phyloP scores from a whole-genome alignment of 805 yeast species.

The Wickerhamiella lipophila region DNA sequence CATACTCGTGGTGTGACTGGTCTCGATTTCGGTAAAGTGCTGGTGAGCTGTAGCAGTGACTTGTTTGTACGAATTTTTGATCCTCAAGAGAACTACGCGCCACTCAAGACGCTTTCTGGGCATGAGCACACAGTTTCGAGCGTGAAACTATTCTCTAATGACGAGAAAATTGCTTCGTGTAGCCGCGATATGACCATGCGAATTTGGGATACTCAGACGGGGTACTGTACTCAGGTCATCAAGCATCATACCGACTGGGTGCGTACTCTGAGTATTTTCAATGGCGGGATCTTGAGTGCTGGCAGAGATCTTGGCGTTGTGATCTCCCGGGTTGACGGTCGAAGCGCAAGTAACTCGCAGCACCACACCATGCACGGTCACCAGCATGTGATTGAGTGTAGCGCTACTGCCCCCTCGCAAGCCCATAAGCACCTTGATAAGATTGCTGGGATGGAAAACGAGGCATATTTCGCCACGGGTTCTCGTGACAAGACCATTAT shows the following conservation, averaged over 20 bases:
- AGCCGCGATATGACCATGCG: constrained; percentile 86
- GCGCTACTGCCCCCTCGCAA: constrained; percentile 47
- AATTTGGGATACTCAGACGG: constrained; percentile 57
- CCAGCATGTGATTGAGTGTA: constrained; percentile 68
- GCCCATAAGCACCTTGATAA: constrained; percentile 40
- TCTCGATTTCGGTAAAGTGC: constrained; percentile 39
- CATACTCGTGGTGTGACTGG: constrained; percentile 61
- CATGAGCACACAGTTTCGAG: constrained; percentile 79
- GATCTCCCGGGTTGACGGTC: not conserved
- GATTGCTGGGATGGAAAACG: constrained; percentile 25
- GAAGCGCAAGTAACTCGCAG: constrained; percentile 46
- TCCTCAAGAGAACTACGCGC: constrained; percentile 17
- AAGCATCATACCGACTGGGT: constrained; percentile 87
- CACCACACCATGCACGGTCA: constrained; percentile 55
- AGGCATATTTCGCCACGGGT: constrained; percentile 55
- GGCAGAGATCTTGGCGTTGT: constrained; percentile 18
- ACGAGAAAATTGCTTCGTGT: constrained; percentile 46
- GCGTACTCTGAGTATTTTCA: constrained; percentile 39
- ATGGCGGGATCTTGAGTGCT: constrained; percentile 14
- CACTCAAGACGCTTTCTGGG: constrained; percentile 56
- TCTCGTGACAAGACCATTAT: constrained; percentile 66
- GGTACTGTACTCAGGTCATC: constrained; percentile 53
- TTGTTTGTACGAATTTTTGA: constrained; percentile 60
- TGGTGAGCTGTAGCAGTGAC: constrained; percentile 43
- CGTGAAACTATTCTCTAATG: constrained; percentile 32